Evolutionary conservation across 179 eudicot genomes (phyloP).

Genomic region (Sideroxylon spinosum): DNA sequence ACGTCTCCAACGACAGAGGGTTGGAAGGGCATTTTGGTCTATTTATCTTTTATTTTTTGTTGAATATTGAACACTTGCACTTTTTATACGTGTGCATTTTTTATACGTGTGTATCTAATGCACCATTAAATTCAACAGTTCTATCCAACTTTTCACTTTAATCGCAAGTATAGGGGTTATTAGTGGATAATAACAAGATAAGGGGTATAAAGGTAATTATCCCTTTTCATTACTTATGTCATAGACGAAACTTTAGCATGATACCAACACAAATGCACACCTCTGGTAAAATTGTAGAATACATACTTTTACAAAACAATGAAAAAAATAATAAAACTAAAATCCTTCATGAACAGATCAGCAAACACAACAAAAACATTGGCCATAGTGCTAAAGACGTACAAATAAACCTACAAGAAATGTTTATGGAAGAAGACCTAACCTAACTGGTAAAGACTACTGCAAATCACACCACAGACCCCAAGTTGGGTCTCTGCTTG

Average conservation of each 20-base stretch:
- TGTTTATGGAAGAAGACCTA: background rate
- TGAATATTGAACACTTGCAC: no score
- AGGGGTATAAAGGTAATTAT: no score
- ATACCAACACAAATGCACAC: conserved; percentile 8
- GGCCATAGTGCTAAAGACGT: background rate
- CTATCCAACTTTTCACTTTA: no score
- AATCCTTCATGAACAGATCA: background rate
- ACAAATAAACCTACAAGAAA: conserved; percentile 1
- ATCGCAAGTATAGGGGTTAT: no score
- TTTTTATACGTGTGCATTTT: no score
- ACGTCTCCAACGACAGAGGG: no score
- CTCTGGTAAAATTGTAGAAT: background rate
- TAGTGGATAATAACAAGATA: no score
- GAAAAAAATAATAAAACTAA: background rate
- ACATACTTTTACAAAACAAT: background rate
- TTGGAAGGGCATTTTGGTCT: no score
- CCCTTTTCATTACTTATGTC: background rate
- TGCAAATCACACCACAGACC: background rate
- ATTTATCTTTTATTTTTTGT: no score
- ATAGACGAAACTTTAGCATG: background rate
- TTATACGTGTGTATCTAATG: no score
- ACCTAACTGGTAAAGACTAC: background rate
- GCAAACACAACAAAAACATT: conserved; percentile 2
- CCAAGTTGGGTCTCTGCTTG: background rate
- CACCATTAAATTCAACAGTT: no score